Percentiles rank a stretch among this genome's conserved stretches.
Evolutionary conservation across 139 green algal genomes (phyloP).

Genomic region (Ettlia oleoabundans): DNA sequence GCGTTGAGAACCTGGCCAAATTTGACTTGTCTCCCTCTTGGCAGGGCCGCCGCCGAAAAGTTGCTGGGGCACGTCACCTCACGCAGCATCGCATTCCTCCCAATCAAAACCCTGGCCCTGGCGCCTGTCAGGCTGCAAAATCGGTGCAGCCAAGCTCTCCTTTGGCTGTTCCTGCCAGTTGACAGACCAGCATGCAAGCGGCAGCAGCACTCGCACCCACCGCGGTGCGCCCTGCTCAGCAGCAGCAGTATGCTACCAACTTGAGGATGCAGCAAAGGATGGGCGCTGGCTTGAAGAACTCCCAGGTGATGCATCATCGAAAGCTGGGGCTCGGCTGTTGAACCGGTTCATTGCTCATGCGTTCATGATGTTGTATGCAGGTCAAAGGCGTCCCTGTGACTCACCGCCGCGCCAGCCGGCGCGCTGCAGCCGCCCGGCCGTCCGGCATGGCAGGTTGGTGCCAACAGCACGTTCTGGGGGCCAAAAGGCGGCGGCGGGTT

Average conservation of each 20-base stretch:
- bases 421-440: neutral
- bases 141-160: no score
- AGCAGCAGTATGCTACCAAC: neutral
- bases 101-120: no score
- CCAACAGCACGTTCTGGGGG: neutral
- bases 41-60: no score
- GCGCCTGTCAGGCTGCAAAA: no score
- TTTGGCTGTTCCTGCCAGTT: no score
- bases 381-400: neutral
- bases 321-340: no score
- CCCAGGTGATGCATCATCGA: neutral
- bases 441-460: conserved; percentile 7
- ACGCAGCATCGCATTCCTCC: no score
- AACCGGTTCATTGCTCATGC: neutral
- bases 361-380: neutral
- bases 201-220: neutral
- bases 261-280: neutral
- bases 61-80: no score
- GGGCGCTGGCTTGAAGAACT: neutral
- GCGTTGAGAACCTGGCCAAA: no score
- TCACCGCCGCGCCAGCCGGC: neutral
- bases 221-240: neutral
- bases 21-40: no score
- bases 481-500: neutral
- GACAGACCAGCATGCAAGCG: no score